Percentiles rank a stretch among this genome's conserved stretches.
Evolutionary conservation across 83 land plant species (phyloP).

Genomic region (Thuja plicata): DNA sequence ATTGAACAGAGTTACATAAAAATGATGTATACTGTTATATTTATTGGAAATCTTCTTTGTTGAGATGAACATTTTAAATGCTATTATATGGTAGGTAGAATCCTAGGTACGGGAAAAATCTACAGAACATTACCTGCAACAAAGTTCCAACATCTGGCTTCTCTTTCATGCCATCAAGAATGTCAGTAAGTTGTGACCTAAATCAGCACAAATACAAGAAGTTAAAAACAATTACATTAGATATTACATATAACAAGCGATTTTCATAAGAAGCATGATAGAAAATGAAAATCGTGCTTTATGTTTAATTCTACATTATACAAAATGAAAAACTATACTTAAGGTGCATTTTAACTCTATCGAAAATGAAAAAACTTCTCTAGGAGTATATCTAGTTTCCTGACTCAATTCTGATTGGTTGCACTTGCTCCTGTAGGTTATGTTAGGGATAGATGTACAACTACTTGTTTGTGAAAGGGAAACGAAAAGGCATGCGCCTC

Average conservation of each 20-base stretch:
- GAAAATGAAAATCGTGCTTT: not conserved
- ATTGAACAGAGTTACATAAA: not conserved
- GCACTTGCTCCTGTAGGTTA: not conserved
- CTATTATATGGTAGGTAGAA: not conserved
- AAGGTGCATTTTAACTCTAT: no score
- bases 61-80: not conserved
- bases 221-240: not conserved
- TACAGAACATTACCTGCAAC: conserved; percentile 51
- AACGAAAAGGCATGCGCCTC: not conserved
- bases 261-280: not conserved
- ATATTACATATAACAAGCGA: not conserved
- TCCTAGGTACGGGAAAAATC: not conserved
- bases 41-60: not conserved
- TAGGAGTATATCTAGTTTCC: not conserved
- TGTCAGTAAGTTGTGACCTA: conserved; percentile 92
- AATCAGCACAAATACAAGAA: not conserved
- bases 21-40: not conserved
- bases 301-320: not conserved
- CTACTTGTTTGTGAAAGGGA: not conserved
- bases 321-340: no score
- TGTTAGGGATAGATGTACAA: not conserved
- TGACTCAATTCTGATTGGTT: not conserved
- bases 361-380: no score
- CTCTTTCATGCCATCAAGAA: conserved; percentile 81
- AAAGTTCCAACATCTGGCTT: conserved; percentile 95